A percentile compares a stretch with the other conserved stretches of the same genome.
Evolutionary conservation across 352 stramenopile genomes (phyloP).

Genomic region (Phytophthora gonapodyides): DNA sequence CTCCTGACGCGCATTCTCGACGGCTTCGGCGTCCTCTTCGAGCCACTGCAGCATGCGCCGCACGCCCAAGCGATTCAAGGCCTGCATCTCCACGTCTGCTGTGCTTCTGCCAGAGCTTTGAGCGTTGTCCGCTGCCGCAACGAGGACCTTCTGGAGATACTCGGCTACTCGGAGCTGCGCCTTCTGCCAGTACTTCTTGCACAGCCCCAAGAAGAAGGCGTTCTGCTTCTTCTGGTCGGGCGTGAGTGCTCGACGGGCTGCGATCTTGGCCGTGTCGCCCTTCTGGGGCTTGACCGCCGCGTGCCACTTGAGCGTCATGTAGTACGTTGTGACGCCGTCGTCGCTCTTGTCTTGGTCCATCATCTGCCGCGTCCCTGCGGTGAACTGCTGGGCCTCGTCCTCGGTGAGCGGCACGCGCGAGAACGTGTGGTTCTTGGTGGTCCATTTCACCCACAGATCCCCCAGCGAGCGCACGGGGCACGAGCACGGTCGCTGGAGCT

Average conservation of each 20-base stretch:
- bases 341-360: conserved; percentile 63
- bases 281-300: conserved; percentile 82
- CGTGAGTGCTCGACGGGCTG: conserved; percentile 62
- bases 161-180: conserved; percentile 77
- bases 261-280: conserved; percentile 86
- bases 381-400: conserved; percentile 67
- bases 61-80: conserved; percentile 66
- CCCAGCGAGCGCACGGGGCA: conserved; percentile 76
- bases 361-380: conserved; percentile 78
- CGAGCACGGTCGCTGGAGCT: conserved; percentile 72
- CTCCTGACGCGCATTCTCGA: conserved; percentile 71
- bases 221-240: conserved; percentile 83
- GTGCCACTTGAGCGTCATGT: conserved; percentile 88
- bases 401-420: conserved; percentile 60
- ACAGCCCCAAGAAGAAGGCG: conserved; percentile 69
- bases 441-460: conserved; percentile 85
- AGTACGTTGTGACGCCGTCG: conserved; percentile 58
- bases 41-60: conserved; percentile 80
- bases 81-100: conserved; percentile 57
- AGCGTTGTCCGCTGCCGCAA: conserved; percentile 14
- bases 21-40: conserved; percentile 71
- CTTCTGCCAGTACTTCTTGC: conserved; percentile 75
- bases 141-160: conserved; percentile 70
- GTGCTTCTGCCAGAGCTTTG: conserved; percentile 22
- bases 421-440: conserved; percentile 78